phyloP scores from a whole-genome alignment of 2,329 filamentous ascomycete genomes.

The Neonectria neomacrospora region DNA sequence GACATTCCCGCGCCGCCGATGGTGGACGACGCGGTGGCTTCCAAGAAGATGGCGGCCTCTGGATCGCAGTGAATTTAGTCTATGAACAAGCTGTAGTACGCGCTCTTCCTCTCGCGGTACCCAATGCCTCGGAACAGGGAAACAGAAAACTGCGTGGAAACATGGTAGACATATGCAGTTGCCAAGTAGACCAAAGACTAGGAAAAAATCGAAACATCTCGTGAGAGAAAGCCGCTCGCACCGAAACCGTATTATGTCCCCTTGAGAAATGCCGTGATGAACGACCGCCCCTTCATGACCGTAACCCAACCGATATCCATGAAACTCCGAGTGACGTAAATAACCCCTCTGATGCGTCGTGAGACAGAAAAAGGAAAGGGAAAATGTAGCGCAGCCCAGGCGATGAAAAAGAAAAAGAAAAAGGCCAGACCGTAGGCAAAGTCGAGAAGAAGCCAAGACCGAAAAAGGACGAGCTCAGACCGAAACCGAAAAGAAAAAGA shows the following conservation, averaged over 20 bases:
- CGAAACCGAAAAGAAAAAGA: constrained; percentile 27
- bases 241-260: constrained; percentile 33
- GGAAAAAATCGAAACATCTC: constrained; percentile 24
- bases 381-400: constrained; percentile 8
- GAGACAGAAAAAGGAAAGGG: constrained; percentile 11
- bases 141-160: constrained; percentile 27
- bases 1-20: constrained; percentile 62
- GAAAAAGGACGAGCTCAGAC: constrained; percentile 21
- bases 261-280: constrained; percentile 38
- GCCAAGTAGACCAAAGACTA: constrained; percentile 8
- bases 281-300: constrained; percentile 33
- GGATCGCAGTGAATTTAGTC: constrained; percentile 36
- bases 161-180: constrained; percentile 9
- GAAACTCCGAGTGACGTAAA: constrained; percentile 36
- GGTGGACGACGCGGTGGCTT: constrained; percentile 60
- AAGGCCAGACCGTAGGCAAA: constrained; percentile 25
- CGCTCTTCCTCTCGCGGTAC: constrained; percentile 20
- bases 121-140: constrained; percentile 19
- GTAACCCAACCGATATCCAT: constrained; percentile 28
- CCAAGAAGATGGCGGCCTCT: constrained; percentile 50
- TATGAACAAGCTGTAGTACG: constrained; percentile 28
- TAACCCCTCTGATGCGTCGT: constrained; percentile 31
- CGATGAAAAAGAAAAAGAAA: constrained; percentile 10
- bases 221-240: constrained; percentile 30
- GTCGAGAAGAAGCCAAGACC: constrained; percentile 28